These are phyloP conservation scores for Cladobotryum protrusum DNA, from an alignment of 2,329 filamentous ascomycete genomes.

Conservation along the genomic window DNA sequence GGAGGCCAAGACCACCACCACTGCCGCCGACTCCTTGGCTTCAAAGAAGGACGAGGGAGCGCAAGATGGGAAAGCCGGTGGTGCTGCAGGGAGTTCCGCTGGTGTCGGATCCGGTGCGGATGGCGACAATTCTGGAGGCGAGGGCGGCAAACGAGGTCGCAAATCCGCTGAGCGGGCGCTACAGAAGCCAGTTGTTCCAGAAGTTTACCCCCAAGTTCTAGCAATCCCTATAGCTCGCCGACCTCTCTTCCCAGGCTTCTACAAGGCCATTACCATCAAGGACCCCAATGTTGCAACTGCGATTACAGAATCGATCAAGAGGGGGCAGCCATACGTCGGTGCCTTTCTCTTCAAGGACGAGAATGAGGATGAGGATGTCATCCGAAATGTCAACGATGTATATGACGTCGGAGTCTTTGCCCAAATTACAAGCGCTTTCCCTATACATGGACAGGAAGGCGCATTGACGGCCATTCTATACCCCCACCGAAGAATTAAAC, in stretches of 20 bases:
- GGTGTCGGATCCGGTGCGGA: conserved; percentile 42
- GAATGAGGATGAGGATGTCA: conserved; percentile 86
- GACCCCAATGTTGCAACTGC: conserved; percentile 87
- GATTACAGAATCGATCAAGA: conserved; percentile 93
- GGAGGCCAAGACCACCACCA: conserved; percentile 37
- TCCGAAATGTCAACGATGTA: conserved; percentile 83
- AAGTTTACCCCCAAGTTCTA: conserved; percentile 96
- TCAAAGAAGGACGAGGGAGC: conserved; percentile 40
- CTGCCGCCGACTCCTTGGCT: conserved; percentile 35
- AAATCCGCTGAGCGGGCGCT: conserved; percentile 70
- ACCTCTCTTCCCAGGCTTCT: conserved; percentile 94
- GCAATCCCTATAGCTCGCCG: conserved; percentile 92
- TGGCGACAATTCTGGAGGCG: conserved; percentile 50
- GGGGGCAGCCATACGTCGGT: conserved; percentile 94
- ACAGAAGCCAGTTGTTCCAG: conserved; percentile 82
- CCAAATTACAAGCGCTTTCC: conserved; percentile 94
- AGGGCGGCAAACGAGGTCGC: conserved; percentile 64
- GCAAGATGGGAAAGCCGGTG: conserved; percentile 46
- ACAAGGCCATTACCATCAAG: conserved; percentile 96
- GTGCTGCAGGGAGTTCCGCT: conserved; percentile 43
- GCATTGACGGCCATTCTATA: conserved; percentile 91
- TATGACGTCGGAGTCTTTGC: conserved; percentile 96
- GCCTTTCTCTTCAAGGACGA: conserved; percentile 97
- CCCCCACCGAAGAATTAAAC: conserved; percentile 87
- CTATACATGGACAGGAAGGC: conserved; percentile 77